A percentile compares a stretch with the other conserved stretches of the same genome.
Evolutionary conservation across 2,329 filamentous ascomycete species (phyloP).

Genomic region (Colletotrichum sidae): DNA sequence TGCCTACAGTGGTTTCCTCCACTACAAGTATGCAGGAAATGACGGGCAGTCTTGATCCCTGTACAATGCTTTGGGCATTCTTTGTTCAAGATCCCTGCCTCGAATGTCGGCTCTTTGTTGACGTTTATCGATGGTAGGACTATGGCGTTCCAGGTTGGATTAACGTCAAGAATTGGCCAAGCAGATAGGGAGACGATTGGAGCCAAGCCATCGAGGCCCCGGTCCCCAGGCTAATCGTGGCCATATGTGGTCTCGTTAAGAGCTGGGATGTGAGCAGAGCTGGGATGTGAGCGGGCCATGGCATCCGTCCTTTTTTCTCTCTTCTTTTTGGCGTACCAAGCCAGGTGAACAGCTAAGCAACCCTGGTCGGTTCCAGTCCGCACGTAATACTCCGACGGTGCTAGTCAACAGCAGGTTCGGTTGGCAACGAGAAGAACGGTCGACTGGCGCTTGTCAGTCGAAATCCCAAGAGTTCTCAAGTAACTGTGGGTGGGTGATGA

Average conservation of each 20-base stretch:
- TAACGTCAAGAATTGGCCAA: slow-evolving; percentile 14
- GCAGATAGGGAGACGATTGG: slow-evolving; percentile 19
- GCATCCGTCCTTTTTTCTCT: background rate
- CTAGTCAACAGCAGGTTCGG: no score
- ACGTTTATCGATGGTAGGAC: background rate
- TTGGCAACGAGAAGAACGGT: no score
- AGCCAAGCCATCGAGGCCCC: slow-evolving; percentile 18
- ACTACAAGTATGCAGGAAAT: no score
- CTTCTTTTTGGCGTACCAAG: background rate
- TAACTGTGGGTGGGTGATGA: no score
- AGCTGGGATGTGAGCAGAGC: slow-evolving; percentile 31
- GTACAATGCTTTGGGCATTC: background rate
- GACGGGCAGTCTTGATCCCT: no score
- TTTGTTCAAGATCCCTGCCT: slow-evolving; percentile 7
- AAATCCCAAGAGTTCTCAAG: no score
- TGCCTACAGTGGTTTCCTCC: no score
- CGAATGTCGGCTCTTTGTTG: background rate
- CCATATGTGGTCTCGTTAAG: slow-evolving; percentile 32
- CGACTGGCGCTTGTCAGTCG: no score
- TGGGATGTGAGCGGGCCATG: slow-evolving; percentile 29
- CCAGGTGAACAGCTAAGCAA: background rate
- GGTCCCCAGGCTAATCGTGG: slow-evolving; percentile 25
- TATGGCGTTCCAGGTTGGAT: slow-evolving; percentile 12
- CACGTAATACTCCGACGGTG: background rate
- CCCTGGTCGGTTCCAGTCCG: background rate